Base-by-base conservation (phyloP, 2,329 filamentous ascomycete species). In the Hypomyces perniciosus region DNA sequence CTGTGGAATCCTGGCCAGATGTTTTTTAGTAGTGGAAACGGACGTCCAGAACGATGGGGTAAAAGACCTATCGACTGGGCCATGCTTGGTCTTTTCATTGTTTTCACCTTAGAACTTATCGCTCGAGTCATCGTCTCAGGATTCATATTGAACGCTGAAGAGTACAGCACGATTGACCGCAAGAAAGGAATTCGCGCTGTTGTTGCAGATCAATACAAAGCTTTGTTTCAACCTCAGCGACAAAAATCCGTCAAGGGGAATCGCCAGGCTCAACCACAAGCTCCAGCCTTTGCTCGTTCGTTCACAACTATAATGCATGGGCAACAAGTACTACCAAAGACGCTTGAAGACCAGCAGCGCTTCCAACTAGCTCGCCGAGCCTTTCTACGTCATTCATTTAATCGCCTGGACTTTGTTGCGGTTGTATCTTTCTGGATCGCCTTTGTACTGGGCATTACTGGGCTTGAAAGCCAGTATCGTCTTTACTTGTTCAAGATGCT, bases 341-440 rank as follows among this genome's bases (percentile, higher is more conserved):
- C 77, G 62, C 77, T 76, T 56, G 88, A 78, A 73, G 82, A 95
- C 56, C 87, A 91, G 59, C 89, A 93, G 65, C 84, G 92, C 54
- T 79, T 86, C 58, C 86, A 95, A 57, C 78, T 99, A 49, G 92
- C 95, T 12, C 85, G 93, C 48, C 83, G 93, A 55, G 95, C 93
- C 1, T 97, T 96, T 67, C 72, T 99, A 50, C 84, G 93, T 12
- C 93, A 99, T 68, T 91, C 90, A 1, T 99, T 99, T 72, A 97
- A 97, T 65, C 83, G 93, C 47, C 78, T 97, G 8, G 93, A 99
- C 66, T 96, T 97, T 67, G 75, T 99, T 48, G 95, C 93, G 2
- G 87, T 99, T 6, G 77, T 93, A n/a, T 86, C 92, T 0, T 99
- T 90, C 68, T 99, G 93, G 93, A 85, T 96, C 51, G 85, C 89